Base-by-base conservation (phyloP, 225 moss, liverwort and hornwort genomes). In the Marchantia polymorpha region DNA sequence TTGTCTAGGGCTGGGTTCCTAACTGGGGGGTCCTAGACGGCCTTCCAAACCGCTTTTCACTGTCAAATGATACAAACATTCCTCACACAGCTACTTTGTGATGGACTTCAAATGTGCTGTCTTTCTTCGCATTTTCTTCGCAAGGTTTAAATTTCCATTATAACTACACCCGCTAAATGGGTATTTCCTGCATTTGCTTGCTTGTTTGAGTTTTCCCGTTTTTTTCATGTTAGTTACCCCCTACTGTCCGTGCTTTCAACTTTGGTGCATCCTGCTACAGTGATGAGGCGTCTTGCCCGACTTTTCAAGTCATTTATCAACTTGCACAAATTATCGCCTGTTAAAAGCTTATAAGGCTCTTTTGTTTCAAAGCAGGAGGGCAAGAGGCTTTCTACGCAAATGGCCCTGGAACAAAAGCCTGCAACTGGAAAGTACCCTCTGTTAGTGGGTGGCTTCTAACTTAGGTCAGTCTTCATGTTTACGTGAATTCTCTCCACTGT, bases 401-500 rank as follows among this genome's bases (percentile, higher is more conserved):
- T 74, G 77, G 83, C 49, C 68, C 79, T 78, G 75, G 77, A 76
- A 83, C 83, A 77, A 77, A 80, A 78, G 65, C 81, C 75, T 83
- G 76, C 81, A 83, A 68, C 83, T 79, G 88, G 81, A 81, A 84
- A 83, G 83, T 85, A 81, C 78, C 75, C 73, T 69, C 77, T 80
- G 48, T 70, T 85, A 81, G 84, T 85, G 78, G 85, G 83, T 88
- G 83, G 72, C 83, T 60, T 83, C 85, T 83, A 39, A 83, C 85
- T 81, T 84, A 85, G 83, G 85, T 88, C 83, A 88, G 83, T 88
- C 83, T 81, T 85, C 80, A 68, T 79, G 81, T 83, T 58, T 85
- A 75, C 29, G 79, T 82, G 78, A 83, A 82, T 87, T 77, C 67
- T 63, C 78, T 80, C 70, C 80, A 79, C 53, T 88, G 56, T 81